phyloP scores from a whole-genome alignment of 306 rosid genomes.

The Prunus kanzakura region DNA sequence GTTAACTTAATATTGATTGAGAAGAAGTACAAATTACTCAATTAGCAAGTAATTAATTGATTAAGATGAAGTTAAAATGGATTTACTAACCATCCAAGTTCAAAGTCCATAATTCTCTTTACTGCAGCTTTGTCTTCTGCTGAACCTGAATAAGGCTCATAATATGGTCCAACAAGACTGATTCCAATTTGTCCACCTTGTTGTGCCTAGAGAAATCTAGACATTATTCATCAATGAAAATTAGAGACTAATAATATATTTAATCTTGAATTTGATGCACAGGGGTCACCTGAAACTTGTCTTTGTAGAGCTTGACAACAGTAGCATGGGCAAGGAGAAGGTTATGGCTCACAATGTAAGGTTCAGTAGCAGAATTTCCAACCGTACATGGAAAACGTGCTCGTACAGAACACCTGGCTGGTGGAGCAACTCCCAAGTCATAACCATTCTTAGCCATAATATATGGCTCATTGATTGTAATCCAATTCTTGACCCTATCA shows the following conservation, averaged over 20 bases:
- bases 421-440: not conserved
- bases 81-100: not conserved
- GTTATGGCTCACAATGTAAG: not conserved
- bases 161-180: not conserved
- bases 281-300: not conserved
- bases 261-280: not conserved
- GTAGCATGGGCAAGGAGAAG: not conserved
- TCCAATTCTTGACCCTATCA: slow-evolving; percentile 8
- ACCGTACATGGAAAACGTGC: not conserved
- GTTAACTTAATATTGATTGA: too few relatives aligned
- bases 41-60: too few relatives aligned
- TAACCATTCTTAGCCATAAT: too few relatives aligned
- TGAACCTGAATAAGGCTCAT: not conserved
- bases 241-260: not conserved
- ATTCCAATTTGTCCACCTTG: not conserved
- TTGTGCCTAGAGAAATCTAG: not conserved
- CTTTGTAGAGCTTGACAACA: not conserved
- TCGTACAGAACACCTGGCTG: not conserved
- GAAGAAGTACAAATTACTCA: too few relatives aligned
- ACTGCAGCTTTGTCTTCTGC: not conserved
- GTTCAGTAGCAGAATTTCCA: not conserved
- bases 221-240: not conserved
- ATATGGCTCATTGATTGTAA: slow-evolving; percentile 1
- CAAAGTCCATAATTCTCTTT: not conserved
- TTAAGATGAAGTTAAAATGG: too few relatives aligned